phyloP scores from a whole-genome alignment of 306 rosid genomes.

The Quercus agrifolia region DNA sequence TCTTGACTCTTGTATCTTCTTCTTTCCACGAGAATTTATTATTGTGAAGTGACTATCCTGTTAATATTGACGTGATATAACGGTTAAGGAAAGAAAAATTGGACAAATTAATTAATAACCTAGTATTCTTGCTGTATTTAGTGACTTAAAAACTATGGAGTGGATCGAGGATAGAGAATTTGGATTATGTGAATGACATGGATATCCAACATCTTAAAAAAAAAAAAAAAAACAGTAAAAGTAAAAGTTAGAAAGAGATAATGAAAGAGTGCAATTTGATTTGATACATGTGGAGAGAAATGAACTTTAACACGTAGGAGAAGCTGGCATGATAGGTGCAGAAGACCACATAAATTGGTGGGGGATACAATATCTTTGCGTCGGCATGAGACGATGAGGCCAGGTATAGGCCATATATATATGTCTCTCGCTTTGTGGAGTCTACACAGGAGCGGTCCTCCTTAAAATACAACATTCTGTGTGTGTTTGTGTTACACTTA shows the following conservation, averaged over 20 bases:
- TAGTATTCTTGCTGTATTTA: too few species aligned
- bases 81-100: too few species aligned
- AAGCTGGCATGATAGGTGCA: constrained; percentile 5
- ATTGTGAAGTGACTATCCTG: too few species aligned
- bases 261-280: constrained; percentile 4
- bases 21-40: accelerated
- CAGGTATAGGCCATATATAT: not conserved
- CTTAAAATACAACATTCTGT: not conserved
- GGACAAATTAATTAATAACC: too few species aligned
- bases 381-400: constrained; percentile 18
- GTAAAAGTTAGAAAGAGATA: not conserved
- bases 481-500: not conserved
- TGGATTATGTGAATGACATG: constrained; percentile 59
- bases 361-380: constrained; percentile 19
- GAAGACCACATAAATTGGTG: constrained; percentile 38
- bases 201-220: constrained; percentile 33
- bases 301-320: constrained; percentile 31
- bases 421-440: constrained; percentile 7
- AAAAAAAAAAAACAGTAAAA: not conserved
- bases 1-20: accelerated
- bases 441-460: constrained; percentile 3
- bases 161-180: too few species aligned
- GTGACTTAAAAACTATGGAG: too few species aligned
- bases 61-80: too few species aligned
- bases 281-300: constrained; percentile 38